phyloP scores from a whole-genome alignment of 805 yeast genomes.

The Sugiyamaella chiloensis region DNA sequence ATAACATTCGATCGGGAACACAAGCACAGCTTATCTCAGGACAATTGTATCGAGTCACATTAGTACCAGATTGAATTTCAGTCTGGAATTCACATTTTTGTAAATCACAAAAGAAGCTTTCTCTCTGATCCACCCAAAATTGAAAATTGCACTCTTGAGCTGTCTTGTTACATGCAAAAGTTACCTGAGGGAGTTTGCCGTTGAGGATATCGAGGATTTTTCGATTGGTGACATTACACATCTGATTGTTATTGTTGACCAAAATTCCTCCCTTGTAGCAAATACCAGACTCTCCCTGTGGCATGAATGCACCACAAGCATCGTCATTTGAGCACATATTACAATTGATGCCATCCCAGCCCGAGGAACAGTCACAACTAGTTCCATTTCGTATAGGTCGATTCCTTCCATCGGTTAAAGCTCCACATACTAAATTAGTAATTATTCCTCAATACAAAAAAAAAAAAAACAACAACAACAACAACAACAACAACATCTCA shows the following conservation, averaged over 20 bases:
- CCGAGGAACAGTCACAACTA: conserved; percentile 70
- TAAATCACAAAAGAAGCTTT: conserved; percentile 87
- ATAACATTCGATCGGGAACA: conserved; percentile 85
- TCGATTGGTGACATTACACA: conserved; percentile 88
- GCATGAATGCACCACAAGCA: conserved; percentile 84
- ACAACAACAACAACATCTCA: not conserved
- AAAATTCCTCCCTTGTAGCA: conserved; percentile 84
- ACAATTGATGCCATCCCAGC: conserved; percentile 96
- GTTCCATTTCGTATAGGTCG: conserved; percentile 59
- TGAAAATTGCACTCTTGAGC: conserved; percentile 76
- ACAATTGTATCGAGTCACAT: conserved; percentile 76
- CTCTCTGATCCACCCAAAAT: conserved; percentile 90
- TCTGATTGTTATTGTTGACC: conserved; percentile 77
- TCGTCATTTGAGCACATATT: conserved; percentile 69
- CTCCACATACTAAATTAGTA: conserved; percentile 58
- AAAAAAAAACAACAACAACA: not conserved
- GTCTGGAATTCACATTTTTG: conserved; percentile 66
- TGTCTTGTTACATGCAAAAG: conserved; percentile 79
- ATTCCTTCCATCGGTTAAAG: conserved; percentile 58
- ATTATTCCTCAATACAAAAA: not conserved
- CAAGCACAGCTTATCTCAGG: conserved; percentile 79
- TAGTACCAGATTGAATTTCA: conserved; percentile 39
- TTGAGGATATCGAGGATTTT: conserved; percentile 77
- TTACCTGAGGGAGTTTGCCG: conserved; percentile 85
- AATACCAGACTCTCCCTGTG: conserved; percentile 79